Evolutionary conservation across 1,284 basidiomycete species (phyloP).

Genomic region (Trametes polyzona): DNA sequence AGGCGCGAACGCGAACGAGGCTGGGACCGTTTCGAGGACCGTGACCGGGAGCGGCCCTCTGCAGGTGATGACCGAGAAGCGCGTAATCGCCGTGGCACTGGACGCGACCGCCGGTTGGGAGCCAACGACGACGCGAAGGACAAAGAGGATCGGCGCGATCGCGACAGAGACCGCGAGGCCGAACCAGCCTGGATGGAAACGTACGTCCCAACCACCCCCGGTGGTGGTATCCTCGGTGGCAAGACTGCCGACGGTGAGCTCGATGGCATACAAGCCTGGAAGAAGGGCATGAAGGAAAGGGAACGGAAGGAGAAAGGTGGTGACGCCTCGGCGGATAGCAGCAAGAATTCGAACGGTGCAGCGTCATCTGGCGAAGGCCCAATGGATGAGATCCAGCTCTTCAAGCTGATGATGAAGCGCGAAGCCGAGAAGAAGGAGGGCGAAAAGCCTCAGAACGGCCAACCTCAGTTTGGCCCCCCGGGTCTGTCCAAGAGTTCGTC

Average conservation of each 20-base stretch:
- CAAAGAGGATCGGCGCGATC: conserved; percentile 50
- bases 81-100: conserved; percentile 58
- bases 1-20: conserved; percentile 51
- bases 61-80: conserved; percentile 68
- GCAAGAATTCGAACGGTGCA: conserved; percentile 34
- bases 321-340: conserved; percentile 31
- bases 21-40: conserved; percentile 40
- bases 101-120: conserved; percentile 59
- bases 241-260: conserved; percentile 65
- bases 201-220: conserved; percentile 67
- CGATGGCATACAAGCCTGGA: conserved; percentile 90
- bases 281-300: conserved; percentile 84
- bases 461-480: conserved; percentile 16
- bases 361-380: conserved; percentile 36
- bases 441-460: conserved; percentile 34
- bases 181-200: conserved; percentile 93
- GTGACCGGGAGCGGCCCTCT: conserved; percentile 63
- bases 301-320: conserved; percentile 58
- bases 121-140: conserved; percentile 56
- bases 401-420: conserved; percentile 84
- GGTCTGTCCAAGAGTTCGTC: conserved; percentile 17
- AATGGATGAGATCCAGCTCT: conserved; percentile 85
- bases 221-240: conserved; percentile 65
- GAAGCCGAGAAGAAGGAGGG: conserved; percentile 73
- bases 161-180: conserved; percentile 71